phyloP scores from a whole-genome alignment of 306 rosid genomes.

The Pterocarpus santalinus region DNA sequence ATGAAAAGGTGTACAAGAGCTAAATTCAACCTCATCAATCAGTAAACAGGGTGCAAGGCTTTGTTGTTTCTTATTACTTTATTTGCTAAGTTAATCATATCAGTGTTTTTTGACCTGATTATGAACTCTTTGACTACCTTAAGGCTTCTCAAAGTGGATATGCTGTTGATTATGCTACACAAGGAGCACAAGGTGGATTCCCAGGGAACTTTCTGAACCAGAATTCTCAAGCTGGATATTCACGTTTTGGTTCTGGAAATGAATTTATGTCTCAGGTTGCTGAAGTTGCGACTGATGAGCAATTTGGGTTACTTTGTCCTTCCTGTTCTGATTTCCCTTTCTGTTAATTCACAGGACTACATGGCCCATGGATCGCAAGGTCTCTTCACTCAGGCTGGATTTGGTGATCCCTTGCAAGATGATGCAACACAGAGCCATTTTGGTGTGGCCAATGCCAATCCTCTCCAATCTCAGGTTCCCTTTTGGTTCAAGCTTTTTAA shows the following conservation, averaged over 20 bases:
- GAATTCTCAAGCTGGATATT: slow-evolving; percentile 93
- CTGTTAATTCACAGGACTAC: slow-evolving; percentile 73
- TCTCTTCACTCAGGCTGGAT: slow-evolving; percentile 91
- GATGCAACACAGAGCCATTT: slow-evolving; percentile 87
- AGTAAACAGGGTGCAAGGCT: neutral
- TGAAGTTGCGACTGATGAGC: slow-evolving; percentile 1
- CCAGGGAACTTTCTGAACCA: slow-evolving; percentile 94
- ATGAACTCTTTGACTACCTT: slow-evolving; percentile 34
- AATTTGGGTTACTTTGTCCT: slow-evolving; percentile 17
- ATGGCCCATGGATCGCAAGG: slow-evolving; percentile 96
- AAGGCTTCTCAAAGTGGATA: slow-evolving; percentile 98
- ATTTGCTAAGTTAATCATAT: neutral
- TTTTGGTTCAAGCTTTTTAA: slow-evolving; percentile 24
- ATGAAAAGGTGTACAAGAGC: neutral
- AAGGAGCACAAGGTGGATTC: slow-evolving; percentile 96
- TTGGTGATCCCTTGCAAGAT: slow-evolving; percentile 91
- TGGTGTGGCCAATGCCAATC: slow-evolving; percentile 77
- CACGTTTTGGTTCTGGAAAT: slow-evolving; percentile 94
- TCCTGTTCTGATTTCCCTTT: slow-evolving; percentile 26
- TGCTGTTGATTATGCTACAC: slow-evolving; percentile 90
- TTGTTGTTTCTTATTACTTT: slow-evolving; percentile 3
- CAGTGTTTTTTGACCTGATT: neutral
- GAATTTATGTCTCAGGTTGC: slow-evolving; percentile 98
- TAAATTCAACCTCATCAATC: neutral
- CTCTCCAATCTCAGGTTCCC: slow-evolving; percentile 97